Conservation (phyloP, 371 early-diverging fungal species). For the Aphelidium insulamus region DNA sequence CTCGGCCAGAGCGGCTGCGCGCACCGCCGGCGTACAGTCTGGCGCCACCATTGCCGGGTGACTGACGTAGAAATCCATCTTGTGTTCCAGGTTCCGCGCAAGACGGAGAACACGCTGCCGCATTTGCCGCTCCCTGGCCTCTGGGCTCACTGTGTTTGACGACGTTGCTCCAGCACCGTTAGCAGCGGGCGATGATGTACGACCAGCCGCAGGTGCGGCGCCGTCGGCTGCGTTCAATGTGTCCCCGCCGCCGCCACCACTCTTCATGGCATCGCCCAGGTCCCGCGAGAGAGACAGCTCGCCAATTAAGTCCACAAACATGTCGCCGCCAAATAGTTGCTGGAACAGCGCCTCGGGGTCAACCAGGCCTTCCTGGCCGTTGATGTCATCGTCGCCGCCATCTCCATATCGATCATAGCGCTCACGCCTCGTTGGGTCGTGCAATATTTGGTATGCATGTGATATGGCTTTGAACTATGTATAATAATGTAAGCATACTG, state of each 20-base stretch:
- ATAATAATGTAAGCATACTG: too few relatives aligned
- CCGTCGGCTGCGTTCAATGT: too few relatives aligned
- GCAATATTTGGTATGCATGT: slow-evolving; percentile 81
- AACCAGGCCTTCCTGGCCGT: slow-evolving; percentile 50
- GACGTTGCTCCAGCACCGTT: too few relatives aligned
- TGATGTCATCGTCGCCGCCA: slow-evolving; percentile 41
- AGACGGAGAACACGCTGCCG: slow-evolving; percentile 51
- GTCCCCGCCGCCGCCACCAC: slow-evolving; percentile 24
- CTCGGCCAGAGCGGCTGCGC: too few relatives aligned
- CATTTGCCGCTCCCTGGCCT: too few relatives aligned
- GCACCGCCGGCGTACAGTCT: not conserved
- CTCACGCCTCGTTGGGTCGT: slow-evolving; percentile 60
- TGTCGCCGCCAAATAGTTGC: slow-evolving; percentile 83
- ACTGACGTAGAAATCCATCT: slow-evolving; percentile 46
- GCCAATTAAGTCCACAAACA: slow-evolving; percentile 80
- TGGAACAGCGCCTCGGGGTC: slow-evolving; percentile 84
- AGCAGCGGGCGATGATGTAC: too few relatives aligned
- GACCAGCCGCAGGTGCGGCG: too few relatives aligned
- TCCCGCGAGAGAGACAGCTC: slow-evolving; percentile 85
- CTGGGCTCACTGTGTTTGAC: too few relatives aligned
- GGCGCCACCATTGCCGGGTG: not conserved
- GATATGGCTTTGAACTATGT: slow-evolving; percentile 72
- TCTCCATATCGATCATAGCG: slow-evolving; percentile 66
- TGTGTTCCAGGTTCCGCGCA: slow-evolving; percentile 37
- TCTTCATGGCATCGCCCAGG: slow-evolving; percentile 50